Evolutionary conservation across 2,329 filamentous ascomycete species (phyloP), one percentile per base, ranked within the genome.

Genomic region (Chaetomiaceae sp.): DNA sequence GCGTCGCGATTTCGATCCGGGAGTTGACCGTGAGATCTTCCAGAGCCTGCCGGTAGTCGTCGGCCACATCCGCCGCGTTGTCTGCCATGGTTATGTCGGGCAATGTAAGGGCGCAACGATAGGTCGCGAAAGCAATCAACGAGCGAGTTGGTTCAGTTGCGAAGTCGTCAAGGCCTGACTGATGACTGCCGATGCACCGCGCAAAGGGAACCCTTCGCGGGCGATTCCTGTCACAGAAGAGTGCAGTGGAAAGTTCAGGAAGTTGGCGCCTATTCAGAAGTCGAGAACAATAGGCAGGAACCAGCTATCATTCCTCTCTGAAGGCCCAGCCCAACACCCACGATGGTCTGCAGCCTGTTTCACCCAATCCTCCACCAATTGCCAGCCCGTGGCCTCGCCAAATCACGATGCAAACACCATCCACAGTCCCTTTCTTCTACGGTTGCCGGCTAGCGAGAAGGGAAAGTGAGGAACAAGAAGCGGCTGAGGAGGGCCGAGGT

Each of bases 1-100:
- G 71, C 69, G 94, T 97, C 75, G 86, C 91, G 67, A 98, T 98
- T 69, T 97, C 91, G 68, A 88, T 88, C 62, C 89, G 84, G 69
- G 88, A 88, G 70, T 96, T 96, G 64, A 83, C 79, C 56, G 86
- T 87, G 61, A 98, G 76, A 67, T 96, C 91, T 70, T 95, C 87
- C 64, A 98, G 74, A 45, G 90, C 93, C 62, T 88, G 86, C 65
- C 86, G 87, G 71, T 95, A 98, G 70, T 97, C 93, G 68, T 91
- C 86, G 53, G 90, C 90, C 59, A 98, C 88, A 69, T 95, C 89
- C 65, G 87, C 88, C 54, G 86, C 70, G 58, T 68, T 68, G 58
- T 70, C 68, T 56, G 75, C 73, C 59, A 72, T 69, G 50, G 70
- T 69, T 73, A 76, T 19, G 42, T 36, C 42, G 47, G 4, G 38